Evolutionary conservation across 345 rosid species (phyloP), one percentile per base, ranked within the genome.

Genomic region (Bruguiera parviflora): DNA sequence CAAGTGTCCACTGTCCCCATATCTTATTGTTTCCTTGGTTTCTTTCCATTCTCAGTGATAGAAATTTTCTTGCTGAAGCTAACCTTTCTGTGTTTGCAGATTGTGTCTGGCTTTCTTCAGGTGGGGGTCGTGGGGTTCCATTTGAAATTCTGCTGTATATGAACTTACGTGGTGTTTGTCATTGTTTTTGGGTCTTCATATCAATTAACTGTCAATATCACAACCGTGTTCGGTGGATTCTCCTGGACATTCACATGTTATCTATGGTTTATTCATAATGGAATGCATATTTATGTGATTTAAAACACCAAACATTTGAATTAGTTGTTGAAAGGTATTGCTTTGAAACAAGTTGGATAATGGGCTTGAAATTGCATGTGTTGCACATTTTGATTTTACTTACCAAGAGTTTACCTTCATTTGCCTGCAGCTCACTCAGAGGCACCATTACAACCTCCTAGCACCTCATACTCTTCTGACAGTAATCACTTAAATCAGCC

Each of bases 391-490:
- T 22, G 4, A 39, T 75, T 27, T 43, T 52, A 43, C 72, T 56
- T 27, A 27, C 66, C 53, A 56, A 80, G 58, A 74, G 65, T 72
- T 71, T 58, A 63, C 24, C 22, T 27, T 66, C 25, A 64, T 43
- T 65, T 28, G 1, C 64, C 51, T 58, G 28, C 84, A 79, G 84
- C 85, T 80, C 75, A 39, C 58, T 65, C 49, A 39, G 81, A 68
- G 53, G 78, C 78, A 67, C 58, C 89, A 67, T 71, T 77, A 43
- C 65, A 72, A 22, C 58, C 77, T 69, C 68, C 69, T 27, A 84
- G 78, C 65, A 33, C 79, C 55, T 77, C 82, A 58, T 68, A 63
- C 78, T 76, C 90, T 20, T 74, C 84, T 70, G 73, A 72, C 70
- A 68, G 55, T 28, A 71, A 83, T 58, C 77, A 72, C 77, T 89